Base-by-base conservation (phyloP, 345 rosid species). In the Anastatica hierochuntica region DNA sequence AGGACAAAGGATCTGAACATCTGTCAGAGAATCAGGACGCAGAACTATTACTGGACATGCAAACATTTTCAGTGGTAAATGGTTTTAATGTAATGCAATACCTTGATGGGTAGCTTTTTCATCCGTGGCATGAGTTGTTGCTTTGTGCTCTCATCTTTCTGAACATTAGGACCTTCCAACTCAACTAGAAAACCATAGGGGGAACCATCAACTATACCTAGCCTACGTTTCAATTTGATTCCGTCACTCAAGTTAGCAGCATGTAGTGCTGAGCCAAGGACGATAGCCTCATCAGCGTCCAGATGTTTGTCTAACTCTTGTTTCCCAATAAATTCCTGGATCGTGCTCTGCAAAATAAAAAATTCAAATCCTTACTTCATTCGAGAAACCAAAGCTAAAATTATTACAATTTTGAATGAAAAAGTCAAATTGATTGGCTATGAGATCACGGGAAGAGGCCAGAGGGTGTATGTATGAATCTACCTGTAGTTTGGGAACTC, bases 401-500 rank as follows among this genome's bases (percentile, higher is more conserved):
- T 9, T 14, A 6, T 19, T 24, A 49, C 17, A 57, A 4, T 13
- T 39, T 55, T 48, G 17, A 38, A 24, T 36, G 27, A 42, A 66
- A n/a, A n/a, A n/a, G n/a, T n/a, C n/a, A n/a, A n/a, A n/a, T n/a
- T n/a, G n/a, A n/a, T n/a, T n/a, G n/a, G n/a, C n/a, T n/a, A n/a
- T n/a, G n/a, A n/a, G n/a, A n/a, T n/a, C n/a, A n/a, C n/a, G n/a
- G n/a, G n/a, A n/a, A n/a, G n/a, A n/a, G n/a, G n/a, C n/a, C n/a
- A n/a, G n/a, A n/a, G n/a, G n/a, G n/a, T n/a, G n/a, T n/a, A n/a
- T n/a, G n/a, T n/a, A n/a, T n/a, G n/a, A 36, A 43, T 76, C 54
- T 67, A 94, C 99, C 97, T 94, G 95, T 76, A 94, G 80, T 73
- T 94, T 94, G 54, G 99, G 99, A 53, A 94, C 97, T 76, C 99